Evolutionary conservation across 2,329 filamentous ascomycete species (phyloP), one percentile per base, ranked within the genome.

Genomic region (Paraphoma sp.): DNA sequence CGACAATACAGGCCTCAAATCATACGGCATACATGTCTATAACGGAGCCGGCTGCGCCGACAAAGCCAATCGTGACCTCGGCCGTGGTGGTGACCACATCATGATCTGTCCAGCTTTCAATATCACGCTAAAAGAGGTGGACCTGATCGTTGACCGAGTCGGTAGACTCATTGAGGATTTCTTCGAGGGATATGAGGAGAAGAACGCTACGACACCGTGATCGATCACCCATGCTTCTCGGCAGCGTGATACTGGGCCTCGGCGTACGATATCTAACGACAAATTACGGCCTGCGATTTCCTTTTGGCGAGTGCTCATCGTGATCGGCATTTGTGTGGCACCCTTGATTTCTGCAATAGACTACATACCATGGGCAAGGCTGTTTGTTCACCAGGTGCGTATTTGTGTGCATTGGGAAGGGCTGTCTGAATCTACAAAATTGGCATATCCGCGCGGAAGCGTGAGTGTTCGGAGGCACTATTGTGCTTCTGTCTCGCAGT

Each of bases 81-180:
- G 83, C 1, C 68, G 72, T n/a, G 70, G 71, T 1, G 89, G 90
- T 9, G 90, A 93, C 67, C 88, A 91, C 71, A 78, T 92, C 36
- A 80, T 93, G 28, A 67, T 93, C 10, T 84, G 89, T 1, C 90
- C 90, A 5, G 83, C 90, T 0, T 92, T 87, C 74, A 91, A 85
- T 44, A 80, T 88, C 18, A 86, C 82, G 1, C 75, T 76, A 43
- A 79, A 79, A 7, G 86, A 89, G 17, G 77, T 90, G 49, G 79
- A 84, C 12, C 68, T 78, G 23, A 84, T 89, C 51, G 85, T 85
- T 2, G 76, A 82, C 16, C 80, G 76, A 0, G 77, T 86, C 2
- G 74, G 72, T 4, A 76, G 69, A n/a, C 81, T 89, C 16, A 74
- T 90, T 18, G 70, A 78, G 12, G 82, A 84, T 16, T 82, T 76